Evolutionary conservation across 2,329 filamentous ascomycete species (phyloP).

Genomic region (Alternaria brassicicola): DNA sequence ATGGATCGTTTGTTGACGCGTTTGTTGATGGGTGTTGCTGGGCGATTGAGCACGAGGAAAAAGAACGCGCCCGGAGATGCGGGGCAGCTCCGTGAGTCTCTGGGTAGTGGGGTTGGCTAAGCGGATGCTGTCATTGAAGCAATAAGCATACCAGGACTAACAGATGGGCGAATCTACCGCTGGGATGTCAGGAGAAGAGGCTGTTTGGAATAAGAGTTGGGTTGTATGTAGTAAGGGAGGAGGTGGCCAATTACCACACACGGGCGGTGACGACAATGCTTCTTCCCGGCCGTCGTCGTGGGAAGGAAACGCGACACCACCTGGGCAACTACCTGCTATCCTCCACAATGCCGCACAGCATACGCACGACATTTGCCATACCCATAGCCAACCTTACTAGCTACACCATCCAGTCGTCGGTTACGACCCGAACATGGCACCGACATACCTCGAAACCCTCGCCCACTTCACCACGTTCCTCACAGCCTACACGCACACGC

Average conservation of each 20-base stretch:
- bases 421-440: conserved; percentile 25
- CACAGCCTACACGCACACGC: conserved; percentile 80
- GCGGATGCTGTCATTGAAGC: conserved; percentile 5
- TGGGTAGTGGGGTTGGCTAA: conserved; percentile 16
- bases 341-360: conserved; percentile 12
- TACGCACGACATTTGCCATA: conserved; percentile 5
- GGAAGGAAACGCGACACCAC: conserved; percentile 3
- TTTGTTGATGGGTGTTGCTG: conserved; percentile 29
- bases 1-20: conserved; percentile 21
- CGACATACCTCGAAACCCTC: conserved; percentile 59
- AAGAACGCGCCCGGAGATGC: conserved; percentile 34
- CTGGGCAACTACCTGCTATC: conserved; percentile 1
- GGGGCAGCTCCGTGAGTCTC: conserved; percentile 31
- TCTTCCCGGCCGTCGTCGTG: conserved; percentile 3
- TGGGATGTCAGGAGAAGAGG: background rate
- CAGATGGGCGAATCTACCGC: background rate
- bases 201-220: background rate
- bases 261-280: background rate
- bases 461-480: conserved; percentile 79
- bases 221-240: background rate
- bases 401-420: background rate
- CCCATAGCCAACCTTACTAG: background rate
- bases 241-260: background rate
- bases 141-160: background rate
- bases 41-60: conserved; percentile 21